A percentile compares a stretch with the other conserved stretches of the same genome.
Conservation (phyloP, 345 rosid genomes). For the Syzygium oleosum region DNA sequence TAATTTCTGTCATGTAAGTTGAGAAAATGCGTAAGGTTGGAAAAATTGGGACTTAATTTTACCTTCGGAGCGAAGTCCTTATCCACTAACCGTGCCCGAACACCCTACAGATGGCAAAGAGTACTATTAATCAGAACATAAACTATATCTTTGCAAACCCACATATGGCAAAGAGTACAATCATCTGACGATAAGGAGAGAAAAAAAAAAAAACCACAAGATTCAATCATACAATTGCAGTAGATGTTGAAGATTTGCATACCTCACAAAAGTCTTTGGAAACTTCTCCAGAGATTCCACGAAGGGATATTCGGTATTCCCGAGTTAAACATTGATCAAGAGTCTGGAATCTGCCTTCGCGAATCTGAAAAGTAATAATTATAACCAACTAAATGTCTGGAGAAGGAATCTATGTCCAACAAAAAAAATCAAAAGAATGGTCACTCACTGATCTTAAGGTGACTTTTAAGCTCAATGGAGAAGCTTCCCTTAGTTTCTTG, state of each 20-base stretch:
- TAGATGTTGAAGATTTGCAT: background rate
- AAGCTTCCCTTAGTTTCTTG: slow-evolving; percentile 62
- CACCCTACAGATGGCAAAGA: too few relatives aligned
- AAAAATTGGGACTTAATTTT: background rate
- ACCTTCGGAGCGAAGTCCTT: too few relatives aligned
- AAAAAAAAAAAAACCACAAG: background rate
- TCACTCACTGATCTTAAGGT: slow-evolving; percentile 64
- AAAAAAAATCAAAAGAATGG: background rate
- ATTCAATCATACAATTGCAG: background rate
- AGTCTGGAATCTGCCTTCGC: slow-evolving; percentile 81
- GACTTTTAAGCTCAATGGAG: slow-evolving; percentile 88
- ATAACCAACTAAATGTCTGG: background rate
- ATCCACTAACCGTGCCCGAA: too few relatives aligned
- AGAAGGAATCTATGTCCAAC: background rate
- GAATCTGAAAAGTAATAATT: slow-evolving; percentile 30
- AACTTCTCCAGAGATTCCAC: slow-evolving; percentile 46
- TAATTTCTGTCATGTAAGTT: background rate
- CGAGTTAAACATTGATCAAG: slow-evolving; percentile 86
- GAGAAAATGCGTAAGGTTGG: background rate
- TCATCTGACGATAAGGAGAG: background rate
- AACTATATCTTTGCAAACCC: background rate
- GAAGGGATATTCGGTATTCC: slow-evolving; percentile 55
- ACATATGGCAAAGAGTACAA: background rate
- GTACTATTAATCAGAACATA: background rate
- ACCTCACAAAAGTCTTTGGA: slow-evolving; percentile 84